Conservation (phyloP, 192 early-diverging fungal genomes). For the Pilaira anomala region DNA sequence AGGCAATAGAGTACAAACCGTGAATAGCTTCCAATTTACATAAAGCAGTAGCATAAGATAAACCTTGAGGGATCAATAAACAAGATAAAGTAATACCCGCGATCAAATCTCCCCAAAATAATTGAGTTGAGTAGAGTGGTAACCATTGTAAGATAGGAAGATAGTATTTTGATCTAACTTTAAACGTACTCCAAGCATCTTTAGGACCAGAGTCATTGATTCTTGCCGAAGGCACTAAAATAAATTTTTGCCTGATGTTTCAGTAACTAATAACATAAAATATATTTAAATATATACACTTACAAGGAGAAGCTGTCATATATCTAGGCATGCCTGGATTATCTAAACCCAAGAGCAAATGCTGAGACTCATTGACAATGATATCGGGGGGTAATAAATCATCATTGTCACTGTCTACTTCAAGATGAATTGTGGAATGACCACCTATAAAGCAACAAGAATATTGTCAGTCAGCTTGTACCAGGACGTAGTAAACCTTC, state of each 20-base stretch:
- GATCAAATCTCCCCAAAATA: constrained; percentile 72
- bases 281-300: background rate
- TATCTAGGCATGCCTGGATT: constrained; percentile 19
- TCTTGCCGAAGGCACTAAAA: constrained; percentile 24
- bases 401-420: constrained; percentile 26
- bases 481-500: no score
- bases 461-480: no score
- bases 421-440: no score
- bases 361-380: constrained; percentile 6
- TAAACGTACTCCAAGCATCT: constrained; percentile 41
- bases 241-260: no score
- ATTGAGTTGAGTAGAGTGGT: constrained; percentile 65
- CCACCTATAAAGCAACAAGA: no score
- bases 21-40: constrained; percentile 82
- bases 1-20: constrained; percentile 86
- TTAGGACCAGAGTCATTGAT: constrained; percentile 23
- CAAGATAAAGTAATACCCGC: constrained; percentile 85
- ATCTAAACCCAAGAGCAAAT: constrained; percentile 7
- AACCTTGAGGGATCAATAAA: constrained; percentile 67
- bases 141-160: constrained; percentile 93
- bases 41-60: constrained; percentile 90
- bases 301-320: constrained; percentile 32
- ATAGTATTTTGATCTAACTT: constrained; percentile 81
- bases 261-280: constrained; percentile 5
- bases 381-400: constrained; percentile 13